Conservation (phyloP, 2,329 filamentous ascomycete species). For the Aspergillus sp. region DNA sequence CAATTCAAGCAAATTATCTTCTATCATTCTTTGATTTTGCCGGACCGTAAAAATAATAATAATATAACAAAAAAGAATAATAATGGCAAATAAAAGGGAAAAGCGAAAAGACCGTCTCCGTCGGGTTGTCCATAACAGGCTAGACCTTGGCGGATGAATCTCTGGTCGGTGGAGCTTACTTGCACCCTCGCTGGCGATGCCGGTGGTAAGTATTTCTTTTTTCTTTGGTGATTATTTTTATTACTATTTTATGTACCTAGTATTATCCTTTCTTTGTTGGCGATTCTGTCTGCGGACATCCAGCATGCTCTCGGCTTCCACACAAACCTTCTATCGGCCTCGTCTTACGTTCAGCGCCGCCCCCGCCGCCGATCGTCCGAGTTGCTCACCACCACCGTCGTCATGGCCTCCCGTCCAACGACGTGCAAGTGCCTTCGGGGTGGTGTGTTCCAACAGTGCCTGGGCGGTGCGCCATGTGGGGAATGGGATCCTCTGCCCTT, state of each 20-base stretch:
- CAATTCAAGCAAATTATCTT: background rate
- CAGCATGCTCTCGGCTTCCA: too few species aligned
- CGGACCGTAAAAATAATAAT: background rate
- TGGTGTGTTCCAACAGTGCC: constrained; percentile 3
- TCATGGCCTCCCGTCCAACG: constrained; percentile 2
- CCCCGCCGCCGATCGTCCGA: background rate
- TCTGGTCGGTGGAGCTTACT: background rate
- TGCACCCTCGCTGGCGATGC: too few species aligned
- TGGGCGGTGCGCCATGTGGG: constrained; percentile 3
- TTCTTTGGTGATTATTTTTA: too few species aligned
- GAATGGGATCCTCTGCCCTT: background rate
- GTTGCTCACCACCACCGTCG: constrained; percentile 5
- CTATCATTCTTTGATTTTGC: background rate
- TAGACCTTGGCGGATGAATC: constrained; percentile 14
- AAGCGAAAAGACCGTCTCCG: background rate
- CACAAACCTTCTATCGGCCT: background rate
- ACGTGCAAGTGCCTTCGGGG: background rate
- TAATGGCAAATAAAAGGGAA: background rate
- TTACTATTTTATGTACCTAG: too few species aligned
- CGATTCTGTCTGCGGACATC: background rate
- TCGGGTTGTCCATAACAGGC: constrained; percentile 19
- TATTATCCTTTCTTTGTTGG: too few species aligned
- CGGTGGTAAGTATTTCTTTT: too few species aligned
- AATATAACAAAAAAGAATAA: background rate
- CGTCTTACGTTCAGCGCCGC: constrained; percentile 4